A percentile compares a stretch with the other conserved stretches of the same genome.
These are phyloP conservation scores for Alternaria arbusti DNA, from an alignment of 2,329 filamentous ascomycete genomes.

Conservation along the genomic window DNA sequence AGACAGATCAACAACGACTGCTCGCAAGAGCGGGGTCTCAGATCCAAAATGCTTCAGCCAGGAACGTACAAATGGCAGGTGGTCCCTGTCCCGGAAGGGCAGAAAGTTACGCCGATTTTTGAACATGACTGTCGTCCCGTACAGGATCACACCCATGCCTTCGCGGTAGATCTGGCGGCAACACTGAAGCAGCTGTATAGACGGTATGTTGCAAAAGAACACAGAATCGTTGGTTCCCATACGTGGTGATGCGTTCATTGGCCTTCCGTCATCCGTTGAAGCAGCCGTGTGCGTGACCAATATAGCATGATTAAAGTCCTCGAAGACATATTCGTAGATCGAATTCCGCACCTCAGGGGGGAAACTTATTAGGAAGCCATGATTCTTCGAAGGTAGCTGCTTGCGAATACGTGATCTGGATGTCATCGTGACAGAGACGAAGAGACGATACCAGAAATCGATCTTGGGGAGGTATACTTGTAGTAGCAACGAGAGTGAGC, in stretches of 20 bases:
- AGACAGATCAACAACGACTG: neutral
- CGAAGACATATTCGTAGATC: neutral
- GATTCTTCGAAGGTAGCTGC: no score
- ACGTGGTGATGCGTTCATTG: neutral
- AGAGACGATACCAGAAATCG: no score
- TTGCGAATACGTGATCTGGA: no score
- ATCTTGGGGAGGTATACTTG: neutral
- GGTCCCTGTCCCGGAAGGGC: neutral
- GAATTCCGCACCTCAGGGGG: neutral
- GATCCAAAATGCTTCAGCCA: neutral
- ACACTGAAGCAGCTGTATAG: neutral
- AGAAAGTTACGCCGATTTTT: neutral
- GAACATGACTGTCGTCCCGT: neutral
- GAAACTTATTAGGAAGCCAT: neutral
- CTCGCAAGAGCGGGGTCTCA: neutral
- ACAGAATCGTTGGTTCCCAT: neutral
- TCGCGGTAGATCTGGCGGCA: neutral
- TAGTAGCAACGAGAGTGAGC: neutral
- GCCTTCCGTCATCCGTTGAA: no score
- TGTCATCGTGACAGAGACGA: no score
- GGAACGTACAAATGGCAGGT: neutral
- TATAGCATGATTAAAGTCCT: neutral
- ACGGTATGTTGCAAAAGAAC: neutral
- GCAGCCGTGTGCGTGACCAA: neutral
- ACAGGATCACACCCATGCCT: neutral